phyloP scores from a whole-genome alignment of 2,329 filamentous ascomycete genomes.

The Emergomyces orientalis region DNA sequence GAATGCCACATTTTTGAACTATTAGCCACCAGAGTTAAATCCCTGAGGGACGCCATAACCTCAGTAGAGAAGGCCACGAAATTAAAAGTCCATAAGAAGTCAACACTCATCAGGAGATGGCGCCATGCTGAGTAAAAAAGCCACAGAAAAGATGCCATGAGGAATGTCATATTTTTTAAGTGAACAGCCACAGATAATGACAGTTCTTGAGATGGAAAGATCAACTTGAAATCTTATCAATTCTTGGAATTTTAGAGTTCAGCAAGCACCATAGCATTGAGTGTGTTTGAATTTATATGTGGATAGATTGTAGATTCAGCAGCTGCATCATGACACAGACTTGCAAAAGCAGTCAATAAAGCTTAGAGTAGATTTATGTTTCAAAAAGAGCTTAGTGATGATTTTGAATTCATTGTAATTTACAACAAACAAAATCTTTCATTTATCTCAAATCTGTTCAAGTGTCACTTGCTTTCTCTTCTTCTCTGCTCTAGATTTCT shows the following conservation, averaged over 20 bases:
- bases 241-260: no score
- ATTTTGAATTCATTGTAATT: background rate
- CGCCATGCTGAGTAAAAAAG: background rate
- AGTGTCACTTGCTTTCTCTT: background rate
- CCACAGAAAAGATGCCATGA: background rate
- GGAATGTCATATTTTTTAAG: background rate
- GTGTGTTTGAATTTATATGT: no score
- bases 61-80: no score
- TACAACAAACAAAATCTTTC: background rate
- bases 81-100: background rate
- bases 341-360: no score
- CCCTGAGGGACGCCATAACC: background rate
- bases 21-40: background rate
- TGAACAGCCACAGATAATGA: no score
- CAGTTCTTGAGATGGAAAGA: background rate
- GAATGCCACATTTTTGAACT: background rate
- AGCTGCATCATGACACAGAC: no score
- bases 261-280: no score
- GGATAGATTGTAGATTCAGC: no score
- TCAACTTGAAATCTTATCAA: no score
- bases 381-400: background rate
- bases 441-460: background rate
- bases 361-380: background rate
- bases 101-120: background rate
- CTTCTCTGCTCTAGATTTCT: background rate